Evolutionary conservation across 257 asterid genomes (phyloP).

Genomic region (Solanum appendiculatum): DNA sequence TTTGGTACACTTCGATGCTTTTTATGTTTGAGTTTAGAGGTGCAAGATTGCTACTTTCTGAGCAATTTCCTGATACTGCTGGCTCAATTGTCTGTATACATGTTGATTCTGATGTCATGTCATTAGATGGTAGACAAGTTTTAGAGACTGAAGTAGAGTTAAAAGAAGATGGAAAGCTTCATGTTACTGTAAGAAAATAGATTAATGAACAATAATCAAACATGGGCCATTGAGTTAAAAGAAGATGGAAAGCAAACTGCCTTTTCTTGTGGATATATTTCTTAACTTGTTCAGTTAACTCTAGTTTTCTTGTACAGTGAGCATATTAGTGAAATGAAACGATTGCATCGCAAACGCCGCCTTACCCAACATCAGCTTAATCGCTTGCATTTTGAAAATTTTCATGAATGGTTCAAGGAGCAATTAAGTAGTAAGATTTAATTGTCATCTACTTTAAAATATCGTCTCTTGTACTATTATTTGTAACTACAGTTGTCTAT

Average conservation of each 20-base stretch:
- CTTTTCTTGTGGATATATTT: too few relatives aligned
- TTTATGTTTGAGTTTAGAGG: constrained; percentile 85
- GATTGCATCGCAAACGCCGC: background rate
- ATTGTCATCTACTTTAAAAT: too few relatives aligned
- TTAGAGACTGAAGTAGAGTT: constrained; percentile 71
- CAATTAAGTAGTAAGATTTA: background rate
- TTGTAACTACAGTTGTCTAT: too few relatives aligned
- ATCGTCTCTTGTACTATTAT: too few relatives aligned
- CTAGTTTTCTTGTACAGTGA: background rate
- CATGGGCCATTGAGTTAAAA: too few relatives aligned
- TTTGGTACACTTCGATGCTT: constrained; percentile 89
- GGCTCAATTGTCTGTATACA: constrained; percentile 79
- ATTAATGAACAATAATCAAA: too few relatives aligned
- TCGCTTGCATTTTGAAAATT: background rate
- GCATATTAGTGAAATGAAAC: background rate
- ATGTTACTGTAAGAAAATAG: constrained; percentile 67
- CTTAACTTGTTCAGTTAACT: background rate
- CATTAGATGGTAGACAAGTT: constrained; percentile 66
- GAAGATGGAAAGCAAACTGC: background rate
- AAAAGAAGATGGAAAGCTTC: constrained; percentile 75
- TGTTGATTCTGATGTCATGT: constrained; percentile 79
- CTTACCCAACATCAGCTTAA: background rate
- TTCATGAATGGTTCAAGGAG: background rate
- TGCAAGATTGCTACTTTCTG: constrained; percentile 61
- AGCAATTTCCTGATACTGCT: constrained; percentile 84